Evolutionary conservation across 129 eudicot genomes (phyloP).

Genomic region (Escallonia rubra): DNA sequence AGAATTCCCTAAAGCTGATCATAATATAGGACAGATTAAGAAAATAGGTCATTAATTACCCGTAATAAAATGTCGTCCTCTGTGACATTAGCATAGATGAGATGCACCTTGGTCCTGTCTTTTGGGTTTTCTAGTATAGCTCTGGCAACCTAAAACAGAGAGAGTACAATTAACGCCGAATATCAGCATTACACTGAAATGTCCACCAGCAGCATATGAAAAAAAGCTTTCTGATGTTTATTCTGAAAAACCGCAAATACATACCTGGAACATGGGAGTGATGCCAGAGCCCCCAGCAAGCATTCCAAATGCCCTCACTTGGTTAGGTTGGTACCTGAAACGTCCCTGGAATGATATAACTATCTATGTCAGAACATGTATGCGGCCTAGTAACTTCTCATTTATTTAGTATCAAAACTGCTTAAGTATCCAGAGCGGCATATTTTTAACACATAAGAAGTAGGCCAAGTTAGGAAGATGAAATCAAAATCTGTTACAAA

Average conservation of each 20-base stretch:
- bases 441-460: too few relatives aligned
- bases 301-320: conserved; percentile 96
- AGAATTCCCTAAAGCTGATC: too few relatives aligned
- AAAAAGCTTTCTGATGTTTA: too few relatives aligned
- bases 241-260: background rate
- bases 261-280: conserved; percentile 98
- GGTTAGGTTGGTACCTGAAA: conserved; percentile 81
- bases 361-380: too few relatives aligned
- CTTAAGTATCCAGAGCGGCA: too few relatives aligned
- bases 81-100: conserved; percentile 88
- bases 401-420: too few relatives aligned
- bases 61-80: conserved; percentile 79
- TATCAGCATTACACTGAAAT: background rate
- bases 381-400: too few relatives aligned
- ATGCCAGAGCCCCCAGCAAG: conserved; percentile 98
- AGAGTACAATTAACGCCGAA: background rate
- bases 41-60: conserved; percentile 30
- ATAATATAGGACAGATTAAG: background rate
- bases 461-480: too few relatives aligned
- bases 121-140: conserved; percentile 87
- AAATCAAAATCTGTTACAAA: too few relatives aligned
- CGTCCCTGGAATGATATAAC: conserved; percentile 39
- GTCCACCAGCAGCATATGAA: too few relatives aligned
- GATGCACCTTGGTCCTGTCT: conserved; percentile 81
- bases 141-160: conserved; percentile 60